Evolutionary conservation across 192 early-diverging fungal species (phyloP), one percentile per base, ranked within the genome.

Genomic region (Linderina pennispora): DNA sequence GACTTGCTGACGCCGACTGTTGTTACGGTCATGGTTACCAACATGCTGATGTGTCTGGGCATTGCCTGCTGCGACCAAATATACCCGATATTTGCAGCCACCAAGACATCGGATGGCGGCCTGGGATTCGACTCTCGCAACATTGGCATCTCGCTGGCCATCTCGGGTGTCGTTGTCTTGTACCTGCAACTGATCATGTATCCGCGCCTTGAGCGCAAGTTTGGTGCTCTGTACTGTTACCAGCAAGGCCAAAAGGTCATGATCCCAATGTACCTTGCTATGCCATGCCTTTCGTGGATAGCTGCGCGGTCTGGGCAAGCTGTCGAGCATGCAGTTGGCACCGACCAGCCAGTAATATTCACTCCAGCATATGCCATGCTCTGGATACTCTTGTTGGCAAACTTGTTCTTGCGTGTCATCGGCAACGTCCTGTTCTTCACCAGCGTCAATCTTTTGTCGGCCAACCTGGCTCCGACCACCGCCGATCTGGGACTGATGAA

Each of bases 131-230:
- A 51, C 24, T 43, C 76, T 4, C 58, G 64, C 16, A 50, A 48
- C 18, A 80, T 82, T 40, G 80, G 80, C 3, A 47, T 70, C 9
- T 65, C 75, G 0, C 36, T 80, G 24, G 52, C 78, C 0, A 36
- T 61, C 10, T 60, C 73, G 0, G 72, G 75, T 0, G 19, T 65
- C 10, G 48, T 68, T 1, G 64, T 69, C 1, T 8, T 82, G 34
- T 64, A 70, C 38, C 21, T 74, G 17, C 80, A 82, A 45, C 55
- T 82, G 1, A 33, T 77, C 14, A 36, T 66, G 0, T 77, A 76
- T 34, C 77, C 76, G 8, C 42, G 45, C 4, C 43, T 76, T 7
- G 61, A 65, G 18, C 52, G 58, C 17, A 62, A 55, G 28, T 68
- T 68, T 38, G 77, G 77, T 18, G 43, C 58, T 0, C 28, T 81